Base-by-base conservation (phyloP, 495 filamentous ascomycete species). In the Neurospora intermedia region DNA sequence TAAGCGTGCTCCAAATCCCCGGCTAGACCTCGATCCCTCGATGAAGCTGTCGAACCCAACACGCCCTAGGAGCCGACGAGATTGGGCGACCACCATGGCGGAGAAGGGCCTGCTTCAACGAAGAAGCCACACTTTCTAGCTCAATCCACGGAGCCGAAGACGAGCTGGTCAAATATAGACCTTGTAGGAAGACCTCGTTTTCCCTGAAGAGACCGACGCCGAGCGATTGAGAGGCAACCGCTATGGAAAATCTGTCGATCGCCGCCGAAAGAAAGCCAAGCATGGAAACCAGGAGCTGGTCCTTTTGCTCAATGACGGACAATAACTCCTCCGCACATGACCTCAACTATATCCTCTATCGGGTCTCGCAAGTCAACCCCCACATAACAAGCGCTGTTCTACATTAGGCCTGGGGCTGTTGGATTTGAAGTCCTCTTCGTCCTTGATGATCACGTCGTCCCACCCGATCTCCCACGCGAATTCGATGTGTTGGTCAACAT, bases 231-330 rank as follows among this genome's bases (percentile, higher is more conserved):
- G n/a, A n/a, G n/a, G n/a, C n/a, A n/a, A n/a, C n/a, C n/a, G 10
- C 10, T 11, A 5, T 1, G 2, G 11, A 5, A 20, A 54, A 11
- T 1, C n/a, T 23, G 4, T 6, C n/a, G 0, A n/a, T 20, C 2
- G 18, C 43, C 7, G 8, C 7, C 0, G 3, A n/a, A 23, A 11
- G 46, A 54, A n/a, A 23, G 4, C 46, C 4, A 4, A 54, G 9
- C 4, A 54, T 0, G 46, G 2, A 6, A 48, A 23, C 43, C 18
- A 10, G n/a, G n/a, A 9, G 18, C 45, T 20, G n/a, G 4, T 20
- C 18, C 6, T 7, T 48, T 11, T 48, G n/a, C 8, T 48, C 8
- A 11, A 5, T 11, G 46, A 23, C n/a, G 10, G 23, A 23, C 2
- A 20, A 48, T 0, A 48, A 54, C n/a, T 54, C 4, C n/a, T 54